phyloP scores from a whole-genome alignment of 2,329 filamentous ascomycete species.

The Trichoderma citrinoviride region DNA sequence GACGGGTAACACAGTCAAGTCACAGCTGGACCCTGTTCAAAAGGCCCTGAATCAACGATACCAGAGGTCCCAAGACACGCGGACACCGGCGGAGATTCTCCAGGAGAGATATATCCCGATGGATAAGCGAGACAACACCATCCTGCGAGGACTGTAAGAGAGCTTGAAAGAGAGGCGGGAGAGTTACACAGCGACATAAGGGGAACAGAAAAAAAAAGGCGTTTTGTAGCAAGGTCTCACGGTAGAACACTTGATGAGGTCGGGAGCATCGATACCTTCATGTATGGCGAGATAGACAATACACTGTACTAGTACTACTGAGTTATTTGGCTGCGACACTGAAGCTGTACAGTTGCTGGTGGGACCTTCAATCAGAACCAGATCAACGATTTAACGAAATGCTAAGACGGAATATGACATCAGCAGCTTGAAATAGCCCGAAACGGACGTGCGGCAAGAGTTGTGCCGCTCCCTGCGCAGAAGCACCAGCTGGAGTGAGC shows the following conservation, averaged over 20 bases:
- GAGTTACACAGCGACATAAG: background rate
- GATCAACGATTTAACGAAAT: background rate
- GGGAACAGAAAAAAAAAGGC: background rate
- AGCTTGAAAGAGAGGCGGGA: background rate
- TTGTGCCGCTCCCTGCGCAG: background rate
- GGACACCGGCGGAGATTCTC: slow-evolving; percentile 53
- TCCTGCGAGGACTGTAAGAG: slow-evolving; percentile 41
- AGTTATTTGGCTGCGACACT: too few relatives aligned
- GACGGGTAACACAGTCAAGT: slow-evolving; percentile 28
- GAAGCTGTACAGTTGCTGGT: background rate
- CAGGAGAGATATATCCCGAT: slow-evolving; percentile 54
- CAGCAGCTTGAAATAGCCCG: background rate
- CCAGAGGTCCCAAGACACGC: slow-evolving; percentile 43
- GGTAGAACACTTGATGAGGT: background rate
- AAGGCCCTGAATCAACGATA: slow-evolving; percentile 53
- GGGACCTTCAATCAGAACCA: background rate
- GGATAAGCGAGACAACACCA: slow-evolving; percentile 45
- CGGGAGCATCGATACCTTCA: slow-evolving; percentile 5
- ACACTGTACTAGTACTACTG: slow-evolving; percentile 17
- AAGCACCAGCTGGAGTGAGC: too few relatives aligned
- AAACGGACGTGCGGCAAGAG: background rate
- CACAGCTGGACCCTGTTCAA: slow-evolving; percentile 42
- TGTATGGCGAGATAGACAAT: slow-evolving; percentile 16
- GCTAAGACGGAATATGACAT: background rate
- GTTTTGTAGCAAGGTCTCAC: background rate